Percentiles rank a stretch among this genome's conserved stretches.
phyloP scores from a whole-genome alignment of 192 early-diverging fungal species.

The Rhizophagus prolifer region DNA sequence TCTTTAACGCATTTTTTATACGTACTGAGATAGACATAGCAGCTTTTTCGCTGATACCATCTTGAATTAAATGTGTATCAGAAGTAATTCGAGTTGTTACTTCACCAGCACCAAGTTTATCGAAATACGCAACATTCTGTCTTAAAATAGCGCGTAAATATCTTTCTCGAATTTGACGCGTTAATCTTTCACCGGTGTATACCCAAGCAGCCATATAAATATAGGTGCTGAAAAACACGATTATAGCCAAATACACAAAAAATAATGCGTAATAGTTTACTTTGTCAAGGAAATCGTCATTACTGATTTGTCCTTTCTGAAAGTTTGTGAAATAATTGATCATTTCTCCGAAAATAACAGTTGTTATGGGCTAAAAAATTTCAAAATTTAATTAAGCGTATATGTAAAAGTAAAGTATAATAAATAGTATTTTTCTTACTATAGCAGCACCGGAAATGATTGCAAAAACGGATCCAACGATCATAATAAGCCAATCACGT shows the following conservation, averaged over 20 bases:
- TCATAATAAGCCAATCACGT: slow-evolving; percentile 44
- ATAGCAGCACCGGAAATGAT: not conserved
- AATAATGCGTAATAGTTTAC: not conserved
- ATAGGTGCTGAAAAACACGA: slow-evolving; percentile 53
- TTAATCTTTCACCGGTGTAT: slow-evolving; percentile 39
- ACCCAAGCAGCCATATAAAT: slow-evolving; percentile 55
- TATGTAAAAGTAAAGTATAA: not conserved
- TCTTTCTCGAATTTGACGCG: slow-evolving; percentile 68
- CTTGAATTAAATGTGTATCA: slow-evolving; percentile 88
- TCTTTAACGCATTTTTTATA: not conserved
- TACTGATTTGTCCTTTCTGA: not conserved
- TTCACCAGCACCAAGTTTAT: slow-evolving; percentile 71
- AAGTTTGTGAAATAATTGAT: slow-evolving; percentile 5
- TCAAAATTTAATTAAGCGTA: no score
- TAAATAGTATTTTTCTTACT: not conserved
- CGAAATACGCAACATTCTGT: slow-evolving; percentile 91
- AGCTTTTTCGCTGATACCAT: slow-evolving; percentile 84
- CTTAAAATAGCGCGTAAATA: slow-evolving; percentile 80
- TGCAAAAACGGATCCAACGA: slow-evolving; percentile 28
- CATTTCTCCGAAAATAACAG: slow-evolving; percentile 20
- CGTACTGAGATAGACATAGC: slow-evolving; percentile 53
- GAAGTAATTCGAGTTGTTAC: slow-evolving; percentile 86
- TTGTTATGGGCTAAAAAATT: not conserved
- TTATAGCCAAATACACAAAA: slow-evolving; percentile 42
- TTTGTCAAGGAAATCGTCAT: not conserved